Evolutionary conservation across 768 basidiomycete genomes (phyloP).

Genomic region (Suillus sp.): DNA sequence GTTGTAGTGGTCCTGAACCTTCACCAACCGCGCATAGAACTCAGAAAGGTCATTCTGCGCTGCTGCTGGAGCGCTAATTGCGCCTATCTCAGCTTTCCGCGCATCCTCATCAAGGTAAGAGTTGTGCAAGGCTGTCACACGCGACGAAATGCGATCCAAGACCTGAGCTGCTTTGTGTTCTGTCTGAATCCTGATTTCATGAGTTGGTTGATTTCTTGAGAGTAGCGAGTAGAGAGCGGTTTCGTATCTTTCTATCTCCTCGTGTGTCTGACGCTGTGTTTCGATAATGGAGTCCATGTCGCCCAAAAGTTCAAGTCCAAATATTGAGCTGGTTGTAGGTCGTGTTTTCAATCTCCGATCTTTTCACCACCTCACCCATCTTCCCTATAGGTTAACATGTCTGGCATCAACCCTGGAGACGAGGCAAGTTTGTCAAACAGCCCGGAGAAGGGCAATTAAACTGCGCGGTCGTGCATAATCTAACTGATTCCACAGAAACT

Average conservation of each 20-base stretch:
- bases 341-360: constrained; percentile 60
- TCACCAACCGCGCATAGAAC: constrained; percentile 94
- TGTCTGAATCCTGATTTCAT: constrained; percentile 67
- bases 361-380: constrained; percentile 42
- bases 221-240: constrained; percentile 83
- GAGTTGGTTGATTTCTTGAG: constrained; percentile 61
- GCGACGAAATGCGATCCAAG: constrained; percentile 78
- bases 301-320: constrained; percentile 13
- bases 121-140: constrained; percentile 63
- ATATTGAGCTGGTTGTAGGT: constrained; percentile 2
- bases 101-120: constrained; percentile 79
- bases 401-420: constrained; percentile 84
- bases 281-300: constrained; percentile 93
- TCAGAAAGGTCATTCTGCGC: constrained; percentile 80
- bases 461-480: background rate
- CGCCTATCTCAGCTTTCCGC: constrained; percentile 66
- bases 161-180: constrained; percentile 91
- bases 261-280: constrained; percentile 92
- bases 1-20: constrained; percentile 94
- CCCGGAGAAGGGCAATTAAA: constrained; percentile 14
- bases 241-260: constrained; percentile 93
- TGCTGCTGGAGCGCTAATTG: constrained; percentile 54
- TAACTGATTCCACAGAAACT: constrained; percentile 61
- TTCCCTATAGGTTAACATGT: constrained; percentile 50
- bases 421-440: constrained; percentile 53